These are phyloP conservation scores for Populus deltoides DNA, from an alignment of 345 rosid species.

Conservation along the genomic window DNA sequence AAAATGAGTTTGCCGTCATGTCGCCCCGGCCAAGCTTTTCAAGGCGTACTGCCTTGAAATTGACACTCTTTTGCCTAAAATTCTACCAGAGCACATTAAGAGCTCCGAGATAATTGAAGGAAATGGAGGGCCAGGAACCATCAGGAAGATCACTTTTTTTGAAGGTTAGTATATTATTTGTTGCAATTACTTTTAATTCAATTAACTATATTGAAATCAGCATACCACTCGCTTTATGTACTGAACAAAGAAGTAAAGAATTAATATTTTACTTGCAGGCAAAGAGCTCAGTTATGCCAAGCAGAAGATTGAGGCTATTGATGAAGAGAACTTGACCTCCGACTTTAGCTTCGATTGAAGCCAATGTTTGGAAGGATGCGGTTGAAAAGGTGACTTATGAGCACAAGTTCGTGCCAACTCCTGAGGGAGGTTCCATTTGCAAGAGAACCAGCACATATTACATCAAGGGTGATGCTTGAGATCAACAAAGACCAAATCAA, in stretches of 20 bases:
- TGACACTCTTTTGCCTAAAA: not conserved
- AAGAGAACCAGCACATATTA: not conserved
- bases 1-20: not conserved
- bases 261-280: not conserved
- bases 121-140: not conserved
- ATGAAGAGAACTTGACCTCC: not conserved
- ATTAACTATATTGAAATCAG: too few species aligned
- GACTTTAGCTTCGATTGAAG: not conserved
- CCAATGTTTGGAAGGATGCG: not conserved
- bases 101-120: not conserved
- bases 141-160: not conserved
- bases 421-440: not conserved
- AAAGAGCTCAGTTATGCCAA: not conserved
- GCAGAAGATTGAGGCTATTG: not conserved
- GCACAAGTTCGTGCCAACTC: not conserved
- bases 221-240: not conserved
- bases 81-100: not conserved
- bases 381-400: not conserved
- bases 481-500: not conserved
- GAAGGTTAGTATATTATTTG: not conserved
- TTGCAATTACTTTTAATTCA: too few species aligned
- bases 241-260: not conserved
- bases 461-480: not conserved
- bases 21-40: not conserved
- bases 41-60: not conserved